phyloP scores from a whole-genome alignment of 1,284 basidiomycete genomes.

The Austroboletus niveus region DNA sequence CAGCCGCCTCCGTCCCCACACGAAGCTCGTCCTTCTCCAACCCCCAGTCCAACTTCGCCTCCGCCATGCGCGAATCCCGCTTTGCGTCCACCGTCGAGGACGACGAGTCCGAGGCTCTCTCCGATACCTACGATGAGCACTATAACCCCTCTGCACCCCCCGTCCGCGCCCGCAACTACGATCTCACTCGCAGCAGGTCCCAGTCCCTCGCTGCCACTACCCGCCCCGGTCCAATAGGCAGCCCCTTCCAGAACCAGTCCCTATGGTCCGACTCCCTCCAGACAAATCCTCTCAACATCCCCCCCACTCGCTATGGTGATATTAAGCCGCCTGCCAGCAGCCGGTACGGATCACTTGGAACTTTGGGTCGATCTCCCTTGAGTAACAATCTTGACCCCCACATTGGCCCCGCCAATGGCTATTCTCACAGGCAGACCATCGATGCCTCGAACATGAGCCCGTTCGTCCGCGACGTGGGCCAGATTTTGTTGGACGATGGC shows the following conservation, averaged over 20 bases:
- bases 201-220: constrained; percentile 66
- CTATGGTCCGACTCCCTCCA: constrained; percentile 53
- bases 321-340: constrained; percentile 59
- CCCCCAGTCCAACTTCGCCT: constrained; percentile 51
- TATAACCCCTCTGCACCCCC: constrained; percentile 38
- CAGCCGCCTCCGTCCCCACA: constrained; percentile 48
- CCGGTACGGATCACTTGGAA: constrained; percentile 64
- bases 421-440: constrained; percentile 44
- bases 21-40: constrained; percentile 67
- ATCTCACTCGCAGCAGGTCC: constrained; percentile 68
- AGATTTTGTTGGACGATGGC: constrained; percentile 70
- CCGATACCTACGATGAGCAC: constrained; percentile 55
- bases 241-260: constrained; percentile 40
- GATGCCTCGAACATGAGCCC: constrained; percentile 79
- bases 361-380: constrained; percentile 50
- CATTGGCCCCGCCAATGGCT: constrained; percentile 45
- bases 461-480: constrained; percentile 74
- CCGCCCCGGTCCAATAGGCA: constrained; percentile 49
- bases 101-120: constrained; percentile 62
- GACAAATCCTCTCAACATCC: constrained; percentile 54
- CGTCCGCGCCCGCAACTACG: constrained; percentile 56
- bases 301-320: constrained; percentile 51
- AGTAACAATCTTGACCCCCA: constrained; percentile 44
- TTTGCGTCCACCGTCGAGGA: constrained; percentile 71
- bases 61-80: constrained; percentile 61